These are phyloP conservation scores for Corymbia maculata DNA, from an alignment of 345 rosid genomes.

Conservation along the genomic window DNA sequence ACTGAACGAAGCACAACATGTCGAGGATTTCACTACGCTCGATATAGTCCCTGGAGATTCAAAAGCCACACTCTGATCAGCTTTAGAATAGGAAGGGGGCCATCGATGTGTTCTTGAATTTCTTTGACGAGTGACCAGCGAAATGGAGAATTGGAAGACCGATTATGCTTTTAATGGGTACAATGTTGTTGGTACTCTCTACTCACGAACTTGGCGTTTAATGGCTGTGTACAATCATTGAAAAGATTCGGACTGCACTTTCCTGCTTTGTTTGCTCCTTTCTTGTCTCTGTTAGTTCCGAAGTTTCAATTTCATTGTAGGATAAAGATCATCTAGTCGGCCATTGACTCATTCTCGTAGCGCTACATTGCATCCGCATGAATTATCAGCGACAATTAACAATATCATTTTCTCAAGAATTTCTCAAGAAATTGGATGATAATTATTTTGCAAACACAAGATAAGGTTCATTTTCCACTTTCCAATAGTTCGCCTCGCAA, in stretches of 20 bases:
- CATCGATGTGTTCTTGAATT: no score
- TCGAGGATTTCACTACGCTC: neutral
- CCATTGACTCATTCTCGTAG: neutral
- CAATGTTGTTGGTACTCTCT: neutral
- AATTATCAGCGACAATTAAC: neutral
- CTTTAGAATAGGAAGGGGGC: no score
- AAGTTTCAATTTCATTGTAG: neutral
- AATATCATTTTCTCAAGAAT: neutral
- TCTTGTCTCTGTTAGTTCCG: neutral
- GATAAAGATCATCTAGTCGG: neutral
- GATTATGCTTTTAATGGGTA: neutral
- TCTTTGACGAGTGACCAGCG: no score
- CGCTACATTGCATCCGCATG: neutral
- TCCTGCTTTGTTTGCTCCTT: neutral
- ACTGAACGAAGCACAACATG: neutral
- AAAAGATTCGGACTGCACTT: neutral
- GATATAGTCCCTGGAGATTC: neutral
- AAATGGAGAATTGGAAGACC: neutral
- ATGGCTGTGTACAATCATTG: neutral
- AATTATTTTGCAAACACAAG: neutral
- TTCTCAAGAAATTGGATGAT: neutral
- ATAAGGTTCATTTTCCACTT: neutral
- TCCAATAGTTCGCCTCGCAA: neutral
- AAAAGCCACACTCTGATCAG: no score
- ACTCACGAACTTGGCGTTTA: neutral